Evolutionary conservation across 192 early-diverging fungal genomes (phyloP).

Genomic region (Jimgerdemannia lactiflua): DNA sequence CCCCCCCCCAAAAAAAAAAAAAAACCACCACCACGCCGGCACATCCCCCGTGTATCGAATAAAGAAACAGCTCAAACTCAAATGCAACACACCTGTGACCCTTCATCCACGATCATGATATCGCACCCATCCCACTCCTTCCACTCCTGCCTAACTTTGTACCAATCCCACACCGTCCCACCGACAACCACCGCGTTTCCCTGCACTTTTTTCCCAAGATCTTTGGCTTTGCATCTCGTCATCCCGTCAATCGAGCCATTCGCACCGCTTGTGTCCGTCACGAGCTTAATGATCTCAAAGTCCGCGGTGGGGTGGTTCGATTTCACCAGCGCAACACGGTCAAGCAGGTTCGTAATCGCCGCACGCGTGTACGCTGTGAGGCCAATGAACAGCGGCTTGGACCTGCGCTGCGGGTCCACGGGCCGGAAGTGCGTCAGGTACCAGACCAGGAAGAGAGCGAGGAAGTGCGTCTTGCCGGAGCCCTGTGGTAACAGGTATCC

Average conservation of each 20-base stretch:
- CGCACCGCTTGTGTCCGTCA: conserved; percentile 1
- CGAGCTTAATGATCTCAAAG: conserved; percentile 29
- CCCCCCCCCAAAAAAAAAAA: no score
- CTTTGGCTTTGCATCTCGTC: conserved; percentile 12
- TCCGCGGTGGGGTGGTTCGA: conserved; percentile 13
- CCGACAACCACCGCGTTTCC: conserved; percentile 24
- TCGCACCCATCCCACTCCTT: conserved; percentile 10
- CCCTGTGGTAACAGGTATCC: conserved; percentile 25
- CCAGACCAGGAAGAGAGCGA: conserved; percentile 39
- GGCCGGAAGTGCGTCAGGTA: conserved; percentile 31
- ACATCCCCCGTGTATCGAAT: no score
- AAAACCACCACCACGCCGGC: neutral
- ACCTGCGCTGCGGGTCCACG: neutral
- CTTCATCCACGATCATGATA: conserved; percentile 36
- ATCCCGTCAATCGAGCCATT: neutral
- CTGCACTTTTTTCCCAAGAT: conserved; percentile 1
- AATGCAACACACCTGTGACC: conserved; percentile 25
- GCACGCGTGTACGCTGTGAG: conserved; percentile 47
- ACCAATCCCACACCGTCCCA: conserved; percentile 40
- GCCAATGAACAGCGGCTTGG: conserved; percentile 33
- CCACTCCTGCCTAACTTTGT: conserved; percentile 23
- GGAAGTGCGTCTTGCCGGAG: conserved; percentile 50
- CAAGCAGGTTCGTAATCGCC: conserved; percentile 40
- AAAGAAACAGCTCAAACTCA: no score
- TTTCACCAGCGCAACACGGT: conserved; percentile 28